Evolutionary conservation across 1,284 basidiomycete genomes (phyloP), one percentile per base, ranked within the genome.

Genomic region (Ganoderma sinense): DNA sequence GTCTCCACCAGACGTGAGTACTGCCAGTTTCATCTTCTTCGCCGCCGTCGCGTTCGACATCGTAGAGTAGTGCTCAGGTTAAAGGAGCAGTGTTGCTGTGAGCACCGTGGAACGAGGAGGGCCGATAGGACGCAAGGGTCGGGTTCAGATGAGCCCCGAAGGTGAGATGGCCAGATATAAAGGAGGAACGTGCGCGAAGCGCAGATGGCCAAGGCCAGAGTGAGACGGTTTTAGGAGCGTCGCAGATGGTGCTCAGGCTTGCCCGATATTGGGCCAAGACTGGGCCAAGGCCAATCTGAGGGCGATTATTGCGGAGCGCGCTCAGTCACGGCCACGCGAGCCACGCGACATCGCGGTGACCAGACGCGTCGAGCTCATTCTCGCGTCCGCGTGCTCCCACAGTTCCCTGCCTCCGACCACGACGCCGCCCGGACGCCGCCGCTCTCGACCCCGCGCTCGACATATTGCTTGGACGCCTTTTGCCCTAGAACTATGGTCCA

Each of bases 1-100:
- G 85, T 99, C 97, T 77, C 98, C 97, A 69, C 97, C 98, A 0
- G 94, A 96, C 2, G 97, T 99, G 77, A 99, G 90, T 65, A 98
- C 93, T 6, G 97, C 97, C 78, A 97, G 87, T 83, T 93, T 93
- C 87, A 96, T 94, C 70, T 70, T 77, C 45, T 70, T 66, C 45
- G n/a, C 11, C 18, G 40, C 40, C 3, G 39, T 41, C 64, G 59
- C 59, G 26, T 67, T 41, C 18, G 70, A 55, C 67, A 69, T 68
- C 62, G 45, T 61, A 36, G 45, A 55, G 29, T 11, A 23, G 58
- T 10, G 40, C 29, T 10, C n/a, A 16, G 23, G 58, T 39, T 18
- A 43, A 7, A 60, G 31, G 20, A 60, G 55, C 31, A 5, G 31
- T 58, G 36, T 43, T 56, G 36, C n/a, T 51, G 62, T 43, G 63